Evolutionary conservation across 164 flowering plant species (phyloP), one percentile per base, ranked within the genome.

Genomic region (Aristolochia fimbriata): DNA sequence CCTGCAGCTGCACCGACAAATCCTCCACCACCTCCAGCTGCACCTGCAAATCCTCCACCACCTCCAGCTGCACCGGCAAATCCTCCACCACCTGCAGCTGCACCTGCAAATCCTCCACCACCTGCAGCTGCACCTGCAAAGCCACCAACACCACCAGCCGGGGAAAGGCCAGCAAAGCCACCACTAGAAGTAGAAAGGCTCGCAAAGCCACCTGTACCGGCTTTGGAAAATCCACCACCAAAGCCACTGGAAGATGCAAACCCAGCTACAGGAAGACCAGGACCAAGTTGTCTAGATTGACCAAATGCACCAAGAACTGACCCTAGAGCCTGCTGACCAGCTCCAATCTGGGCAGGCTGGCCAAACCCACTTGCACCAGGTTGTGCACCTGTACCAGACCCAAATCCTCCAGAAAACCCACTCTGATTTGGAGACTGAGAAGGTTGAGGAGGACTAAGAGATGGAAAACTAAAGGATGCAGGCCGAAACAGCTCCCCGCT

Each of bases 251-350:
- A 61, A 61, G 78, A 58, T 55, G 77, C 69, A 78, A 76, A 73
- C 54, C 76, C 78, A 51, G 65, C 64, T 25, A 84, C 93, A 3
- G 83, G 82, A 31, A 74, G 47, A 59, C 84, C 81, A 51, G 78
- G 33, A 51, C 97, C 96, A 50, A 93, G 57, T 74, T 93, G 97
- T 69, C 99, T 86, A 17, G 97, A 88, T 73, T 93, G 97, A 68
- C 97, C 97, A 79, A 90, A 90, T 59, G 80, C 46, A 65, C 97
- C 97, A 71, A 90, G 91, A 59, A 84, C 97, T 56, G 95, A 84
- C 27, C 97, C 97, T 61, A 90, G 66, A 20, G 80, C 93, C 62
- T 90, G 88, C 71, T 82, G 95, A 51, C 92, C 95, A 25, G 70
- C 56, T 53, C 96, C 91, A 62, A 81, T 67, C 47, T 76, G 83